Evolutionary conservation across 2,329 filamentous ascomycete species (phyloP).

Genomic region (Akanthomyces uredinophilus): DNA sequence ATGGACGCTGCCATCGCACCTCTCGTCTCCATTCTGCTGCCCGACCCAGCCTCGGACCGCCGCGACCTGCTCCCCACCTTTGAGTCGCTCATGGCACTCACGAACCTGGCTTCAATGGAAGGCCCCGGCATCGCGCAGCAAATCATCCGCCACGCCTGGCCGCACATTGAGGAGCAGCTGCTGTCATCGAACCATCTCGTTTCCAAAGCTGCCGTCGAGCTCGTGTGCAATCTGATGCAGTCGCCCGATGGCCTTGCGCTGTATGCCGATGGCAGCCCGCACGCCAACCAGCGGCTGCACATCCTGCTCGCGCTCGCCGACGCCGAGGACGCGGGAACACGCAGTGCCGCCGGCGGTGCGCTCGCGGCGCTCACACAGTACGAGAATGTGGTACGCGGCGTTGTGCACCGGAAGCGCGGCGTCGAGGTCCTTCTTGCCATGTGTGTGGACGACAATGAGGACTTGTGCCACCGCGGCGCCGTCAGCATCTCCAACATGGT

Average conservation of each 20-base stretch:
- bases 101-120: constrained; percentile 82
- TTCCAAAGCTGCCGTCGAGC: constrained; percentile 77
- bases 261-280: constrained; percentile 62
- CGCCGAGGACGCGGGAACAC: constrained; percentile 72
- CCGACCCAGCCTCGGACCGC: constrained; percentile 56
- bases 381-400: constrained; percentile 65
- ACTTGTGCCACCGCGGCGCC: constrained; percentile 65
- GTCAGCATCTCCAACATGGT: constrained; percentile 73
- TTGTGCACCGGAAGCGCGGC: constrained; percentile 67
- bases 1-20: constrained; percentile 78
- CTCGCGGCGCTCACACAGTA: constrained; percentile 78
- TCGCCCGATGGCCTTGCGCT: constrained; percentile 60
- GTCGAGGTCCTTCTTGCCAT: constrained; percentile 74
- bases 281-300: constrained; percentile 70
- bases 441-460: constrained; percentile 67
- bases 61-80: constrained; percentile 84
- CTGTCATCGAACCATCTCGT: constrained; percentile 71
- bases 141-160: constrained; percentile 71
- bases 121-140: constrained; percentile 57
- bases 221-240: constrained; percentile 86
- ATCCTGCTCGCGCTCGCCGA: constrained; percentile 85
- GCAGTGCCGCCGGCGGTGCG: constrained; percentile 81
- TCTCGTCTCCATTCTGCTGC: constrained; percentile 66
- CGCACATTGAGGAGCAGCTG: constrained; percentile 75
- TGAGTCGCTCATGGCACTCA: constrained; percentile 84